Conservation (phyloP, 2,329 filamentous ascomycete genomes). For the Alternaria tenuissima region DNA sequence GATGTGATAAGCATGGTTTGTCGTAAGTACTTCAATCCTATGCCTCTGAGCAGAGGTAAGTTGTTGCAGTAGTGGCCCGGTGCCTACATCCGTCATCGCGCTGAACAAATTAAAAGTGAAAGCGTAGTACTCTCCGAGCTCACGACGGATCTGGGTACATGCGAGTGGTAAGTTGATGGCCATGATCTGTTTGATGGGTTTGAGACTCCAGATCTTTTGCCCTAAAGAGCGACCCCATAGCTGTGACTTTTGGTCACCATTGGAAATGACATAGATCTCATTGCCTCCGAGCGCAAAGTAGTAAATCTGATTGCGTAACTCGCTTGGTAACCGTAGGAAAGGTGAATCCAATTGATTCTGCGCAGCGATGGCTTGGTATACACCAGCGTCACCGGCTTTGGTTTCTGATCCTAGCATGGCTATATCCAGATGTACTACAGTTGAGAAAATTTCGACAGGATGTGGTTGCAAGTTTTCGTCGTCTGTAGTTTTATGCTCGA, state of each 20-base stretch:
- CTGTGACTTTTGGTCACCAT: rapidly evolving
- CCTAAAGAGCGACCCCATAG: not conserved
- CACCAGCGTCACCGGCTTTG: not conserved
- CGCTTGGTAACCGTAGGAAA: not conserved
- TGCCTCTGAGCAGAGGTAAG: too few relatives aligned
- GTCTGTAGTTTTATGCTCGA: too few relatives aligned
- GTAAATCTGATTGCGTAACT: not conserved
- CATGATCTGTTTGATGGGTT: not conserved
- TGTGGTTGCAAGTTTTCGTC: too few relatives aligned
- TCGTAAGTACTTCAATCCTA: too few relatives aligned
- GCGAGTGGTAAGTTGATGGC: not conserved
- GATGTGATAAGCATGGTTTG: too few relatives aligned
- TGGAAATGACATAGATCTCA: not conserved
- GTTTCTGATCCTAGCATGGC: not conserved
- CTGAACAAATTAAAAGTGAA: not conserved
- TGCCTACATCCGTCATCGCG: not conserved
- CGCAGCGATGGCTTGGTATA: rapidly evolving
- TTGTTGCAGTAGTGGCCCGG: rapidly evolving
- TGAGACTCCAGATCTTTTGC: not conserved
- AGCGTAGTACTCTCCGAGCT: not conserved
- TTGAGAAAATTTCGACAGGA: too few relatives aligned
- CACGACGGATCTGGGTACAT: not conserved
- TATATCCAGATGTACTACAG: too few relatives aligned
- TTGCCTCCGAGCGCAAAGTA: not conserved
- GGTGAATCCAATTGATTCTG: not conserved